phyloP scores from a whole-genome alignment of 2,329 filamentous ascomycete species.

The Chaetomium sp. region DNA sequence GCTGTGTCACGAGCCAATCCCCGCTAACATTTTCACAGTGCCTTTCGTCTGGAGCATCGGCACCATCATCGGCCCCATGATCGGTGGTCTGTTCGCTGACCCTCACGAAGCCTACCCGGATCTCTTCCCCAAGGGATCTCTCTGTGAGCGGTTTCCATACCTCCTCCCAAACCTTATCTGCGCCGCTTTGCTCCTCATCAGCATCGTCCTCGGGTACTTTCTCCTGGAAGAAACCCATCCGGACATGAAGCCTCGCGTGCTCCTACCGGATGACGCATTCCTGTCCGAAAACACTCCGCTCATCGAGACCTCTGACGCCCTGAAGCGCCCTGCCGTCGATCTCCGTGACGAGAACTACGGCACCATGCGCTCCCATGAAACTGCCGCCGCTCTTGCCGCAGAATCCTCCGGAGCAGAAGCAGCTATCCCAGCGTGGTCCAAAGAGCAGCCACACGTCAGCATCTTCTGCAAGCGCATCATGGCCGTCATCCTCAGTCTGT shows the following conservation, averaged over 20 bases:
- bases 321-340: slow-evolving; percentile 66
- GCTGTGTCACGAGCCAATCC: background rate
- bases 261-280: slow-evolving; percentile 43
- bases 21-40: slow-evolving; percentile 37
- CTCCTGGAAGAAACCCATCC: slow-evolving; percentile 86
- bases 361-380: slow-evolving; percentile 48
- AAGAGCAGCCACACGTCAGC: slow-evolving; percentile 33
- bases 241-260: slow-evolving; percentile 57
- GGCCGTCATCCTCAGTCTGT: slow-evolving; percentile 72
- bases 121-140: slow-evolving; percentile 56
- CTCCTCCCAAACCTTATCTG: slow-evolving; percentile 86
- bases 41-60: slow-evolving; percentile 91
- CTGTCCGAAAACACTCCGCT: slow-evolving; percentile 65
- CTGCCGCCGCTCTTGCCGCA: slow-evolving; percentile 35
- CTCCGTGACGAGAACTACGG: slow-evolving; percentile 74
- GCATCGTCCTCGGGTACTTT: slow-evolving; percentile 73
- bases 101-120: slow-evolving; percentile 68
- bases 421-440: slow-evolving; percentile 23
- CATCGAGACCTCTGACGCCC: slow-evolving; percentile 66
- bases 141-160: slow-evolving; percentile 79
- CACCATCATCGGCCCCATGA: slow-evolving; percentile 80
- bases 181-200: slow-evolving; percentile 65
- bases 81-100: slow-evolving; percentile 80
- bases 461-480: slow-evolving; percentile 57
- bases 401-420: no score